Base-by-base conservation (phyloP, 306 rosid species). In the Bauhinia variegata region DNA sequence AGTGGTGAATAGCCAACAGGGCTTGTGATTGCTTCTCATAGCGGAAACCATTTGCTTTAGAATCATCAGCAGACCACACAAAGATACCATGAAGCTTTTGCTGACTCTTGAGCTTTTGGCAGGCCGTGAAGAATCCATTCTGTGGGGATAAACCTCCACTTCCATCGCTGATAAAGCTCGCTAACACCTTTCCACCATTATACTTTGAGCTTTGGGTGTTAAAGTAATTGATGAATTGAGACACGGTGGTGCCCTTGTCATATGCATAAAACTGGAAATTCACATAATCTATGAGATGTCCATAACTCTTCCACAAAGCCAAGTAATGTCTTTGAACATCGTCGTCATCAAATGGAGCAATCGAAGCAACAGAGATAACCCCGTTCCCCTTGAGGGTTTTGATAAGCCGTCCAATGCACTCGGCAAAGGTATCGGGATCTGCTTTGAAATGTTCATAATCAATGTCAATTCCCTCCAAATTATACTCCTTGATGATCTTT, bases 31-130 rank as follows among this genome's bases (percentile, higher is more conserved):
- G 82, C 72, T 83, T 87, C 85, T 91, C 97, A 60, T 77, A 88
- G 13, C 68, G 82, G 54, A 91, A 87, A 10, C 81, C 85, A 54
- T 72, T 75, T 7, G 48, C 79, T 87, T 48, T 74, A 12, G 97
- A 88, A 12, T 88, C 96, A 80, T 91, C 97, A n/a, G 95, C 96
- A 19, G 85, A 87, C 96, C 90, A 87, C 3, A 88, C 78, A 74
- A 91, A 91, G 64, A 91, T 88, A 0, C 97, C 89, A 76, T 80
- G 57, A 23, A 91, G 95, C 6, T 75, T 62, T 0, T 79, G 58
- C 68, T 85, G 73, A 51, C 42, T 78, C 68, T 46, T 91, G 7
- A 91, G 77, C 67, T n/a, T 67, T 0, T 31, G 28, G 46, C 96
- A 91, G 0, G 96, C 95, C 0, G 37, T 70, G 65, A 86, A 91